These are phyloP conservation scores for Penicillium digitatum DNA, from an alignment of 2,329 filamentous ascomycete species.

Conservation along the genomic window DNA sequence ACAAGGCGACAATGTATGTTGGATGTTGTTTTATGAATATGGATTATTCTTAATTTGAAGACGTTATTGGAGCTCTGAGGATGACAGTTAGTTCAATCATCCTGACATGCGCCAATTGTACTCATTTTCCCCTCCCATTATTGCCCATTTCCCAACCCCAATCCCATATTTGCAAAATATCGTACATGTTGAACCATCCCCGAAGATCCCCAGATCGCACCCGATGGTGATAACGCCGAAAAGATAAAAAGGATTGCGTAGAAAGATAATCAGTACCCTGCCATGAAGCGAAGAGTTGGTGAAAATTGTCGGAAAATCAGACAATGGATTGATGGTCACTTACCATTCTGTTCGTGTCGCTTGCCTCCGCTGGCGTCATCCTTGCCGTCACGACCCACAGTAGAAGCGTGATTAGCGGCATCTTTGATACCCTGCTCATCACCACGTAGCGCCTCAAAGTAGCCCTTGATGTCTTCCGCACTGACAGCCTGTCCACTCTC, in stretches of 20 bases:
- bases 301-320: neutral
- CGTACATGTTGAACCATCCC: neutral
- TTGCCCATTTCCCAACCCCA: neutral
- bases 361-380: conserved; percentile 29
- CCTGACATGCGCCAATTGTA: neutral
- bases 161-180: neutral
- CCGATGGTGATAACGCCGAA: neutral
- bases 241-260: neutral
- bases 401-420: conserved; percentile 53
- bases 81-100: neutral
- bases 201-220: neutral
- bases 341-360: conserved; percentile 48
- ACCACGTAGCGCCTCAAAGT: conserved; percentile 90
- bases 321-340: conserved; percentile 12
- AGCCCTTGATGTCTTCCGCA: conserved; percentile 92
- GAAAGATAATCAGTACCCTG: conserved; percentile 10
- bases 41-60: neutral
- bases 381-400: conserved; percentile 31
- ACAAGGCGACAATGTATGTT: neutral
- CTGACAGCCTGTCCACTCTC: conserved; percentile 84
- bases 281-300: neutral
- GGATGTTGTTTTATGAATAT: neutral
- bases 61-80: neutral
- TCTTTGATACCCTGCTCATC: conserved; percentile 71
- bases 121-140: neutral